Evolutionary conservation across 1,284 basidiomycete species (phyloP).

Genomic region (Rhodotorula sp.): DNA sequence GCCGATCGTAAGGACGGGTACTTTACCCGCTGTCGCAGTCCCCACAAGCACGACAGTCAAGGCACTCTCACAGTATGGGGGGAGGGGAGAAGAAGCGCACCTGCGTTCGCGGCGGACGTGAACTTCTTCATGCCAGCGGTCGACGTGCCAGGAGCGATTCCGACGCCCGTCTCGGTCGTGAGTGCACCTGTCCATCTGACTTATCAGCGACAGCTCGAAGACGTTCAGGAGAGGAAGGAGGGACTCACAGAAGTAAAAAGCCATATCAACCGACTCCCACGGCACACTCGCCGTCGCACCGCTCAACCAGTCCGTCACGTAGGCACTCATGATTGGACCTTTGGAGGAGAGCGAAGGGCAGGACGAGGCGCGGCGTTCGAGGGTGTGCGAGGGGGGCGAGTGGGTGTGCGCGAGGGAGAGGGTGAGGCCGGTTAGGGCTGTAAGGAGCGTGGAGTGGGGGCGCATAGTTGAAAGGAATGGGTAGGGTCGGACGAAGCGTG

Average conservation of each 20-base stretch:
- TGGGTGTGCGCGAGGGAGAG: background rate
- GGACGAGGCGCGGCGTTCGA: background rate
- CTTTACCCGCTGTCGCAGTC: background rate
- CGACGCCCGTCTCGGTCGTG: conserved; percentile 6
- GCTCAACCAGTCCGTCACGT: conserved; percentile 17
- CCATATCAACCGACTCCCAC: conserved; percentile 12
- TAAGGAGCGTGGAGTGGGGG: background rate
- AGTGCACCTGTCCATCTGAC: background rate
- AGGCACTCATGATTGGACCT: conserved; percentile 2
- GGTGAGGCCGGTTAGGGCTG: background rate
- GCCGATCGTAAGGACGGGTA: conserved; percentile 28
- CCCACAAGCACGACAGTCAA: too few species aligned
- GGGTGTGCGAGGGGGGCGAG: background rate
- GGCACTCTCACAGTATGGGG: background rate
- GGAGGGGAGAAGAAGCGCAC: background rate
- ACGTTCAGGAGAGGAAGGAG: background rate
- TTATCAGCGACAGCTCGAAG: background rate
- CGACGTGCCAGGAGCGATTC: background rate
- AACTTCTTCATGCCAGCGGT: conserved; percentile 7
- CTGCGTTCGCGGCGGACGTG: background rate
- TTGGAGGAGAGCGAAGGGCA: background rate
- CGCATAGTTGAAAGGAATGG: too few species aligned
- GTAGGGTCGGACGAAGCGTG: too few species aligned
- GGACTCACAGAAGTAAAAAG: conserved; percentile 17
- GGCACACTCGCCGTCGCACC: background rate